Evolutionary conservation across 2,329 filamentous ascomycete genomes (phyloP).

Genomic region (Pyrenophora graminea): DNA sequence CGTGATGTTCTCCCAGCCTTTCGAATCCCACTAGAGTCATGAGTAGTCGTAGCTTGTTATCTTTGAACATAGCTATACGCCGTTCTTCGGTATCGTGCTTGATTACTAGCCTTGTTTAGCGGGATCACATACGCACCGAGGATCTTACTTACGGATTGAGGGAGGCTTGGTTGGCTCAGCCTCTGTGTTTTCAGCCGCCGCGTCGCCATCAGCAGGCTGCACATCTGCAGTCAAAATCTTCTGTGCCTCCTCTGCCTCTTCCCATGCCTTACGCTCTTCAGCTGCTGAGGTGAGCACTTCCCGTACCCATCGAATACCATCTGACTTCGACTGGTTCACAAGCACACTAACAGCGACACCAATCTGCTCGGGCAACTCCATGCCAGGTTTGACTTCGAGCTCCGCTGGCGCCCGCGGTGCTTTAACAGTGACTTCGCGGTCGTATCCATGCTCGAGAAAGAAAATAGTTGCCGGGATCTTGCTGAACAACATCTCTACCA

Average conservation of each 20-base stretch:
- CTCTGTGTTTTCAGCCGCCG: slow-evolving; percentile 42
- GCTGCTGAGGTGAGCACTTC: slow-evolving; percentile 69
- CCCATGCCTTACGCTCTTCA: slow-evolving; percentile 76
- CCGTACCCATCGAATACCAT: slow-evolving; percentile 82
- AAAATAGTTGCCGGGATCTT: slow-evolving; percentile 83
- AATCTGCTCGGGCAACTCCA: slow-evolving; percentile 69
- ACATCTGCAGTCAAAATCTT: slow-evolving; percentile 46
- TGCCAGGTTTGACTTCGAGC: slow-evolving; percentile 76
- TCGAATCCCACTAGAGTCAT: slow-evolving; percentile 76
- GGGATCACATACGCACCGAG: slow-evolving; percentile 24
- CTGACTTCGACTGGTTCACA: slow-evolving; percentile 75
- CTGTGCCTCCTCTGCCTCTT: slow-evolving; percentile 68
- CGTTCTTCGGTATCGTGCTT: slow-evolving; percentile 68
- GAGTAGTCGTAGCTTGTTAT: slow-evolving; percentile 82
- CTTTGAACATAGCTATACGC: slow-evolving; percentile 80
- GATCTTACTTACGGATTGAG: slow-evolving; percentile 47
- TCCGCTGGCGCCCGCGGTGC: slow-evolving; percentile 74
- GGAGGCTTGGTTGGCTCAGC: slow-evolving; percentile 45
- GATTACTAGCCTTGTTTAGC: slow-evolving; percentile 26
- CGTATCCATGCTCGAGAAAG: slow-evolving; percentile 88
- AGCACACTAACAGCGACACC: slow-evolving; percentile 79
- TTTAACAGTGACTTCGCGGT: slow-evolving; percentile 72
- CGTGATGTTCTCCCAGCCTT: slow-evolving; percentile 68
- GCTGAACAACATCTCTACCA: slow-evolving; percentile 92
- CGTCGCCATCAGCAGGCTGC: slow-evolving; percentile 21